Conservation (phyloP, 108 stramenopile species). For the Conticribra guillardii region DNA sequence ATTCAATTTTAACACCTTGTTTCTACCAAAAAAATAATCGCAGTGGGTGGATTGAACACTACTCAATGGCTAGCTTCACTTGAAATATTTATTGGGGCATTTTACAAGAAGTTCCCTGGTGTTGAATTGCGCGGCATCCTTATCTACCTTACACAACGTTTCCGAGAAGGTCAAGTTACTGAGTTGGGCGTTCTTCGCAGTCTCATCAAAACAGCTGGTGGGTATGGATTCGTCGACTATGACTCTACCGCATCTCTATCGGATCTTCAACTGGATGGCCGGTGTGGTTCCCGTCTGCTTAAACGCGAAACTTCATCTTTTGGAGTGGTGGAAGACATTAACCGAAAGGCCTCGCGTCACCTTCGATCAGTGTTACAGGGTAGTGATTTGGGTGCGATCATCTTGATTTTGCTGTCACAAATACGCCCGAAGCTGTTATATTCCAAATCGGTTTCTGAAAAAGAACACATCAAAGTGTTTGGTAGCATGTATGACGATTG, state of each 20-base stretch:
- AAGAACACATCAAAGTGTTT: conserved; percentile 78
- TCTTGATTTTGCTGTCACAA: conserved; percentile 81
- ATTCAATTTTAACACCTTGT: conserved; percentile 1
- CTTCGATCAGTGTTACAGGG: conserved; percentile 68
- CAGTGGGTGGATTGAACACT: conserved; percentile 87
- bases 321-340: conserved; percentile 81
- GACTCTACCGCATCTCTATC: conserved; percentile 79
- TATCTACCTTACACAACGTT: conserved; percentile 61
- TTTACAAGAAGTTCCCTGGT: conserved; percentile 73
- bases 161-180: conserved; percentile 67
- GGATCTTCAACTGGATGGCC: conserved; percentile 72
- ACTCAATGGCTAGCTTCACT: conserved; percentile 89
- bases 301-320: conserved; percentile 86
- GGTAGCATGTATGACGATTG: conserved; percentile 82
- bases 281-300: conserved; percentile 70
- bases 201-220: conserved; percentile 82
- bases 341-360: conserved; percentile 49
- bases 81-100: conserved; percentile 82
- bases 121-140: conserved; percentile 85
- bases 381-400: conserved; percentile 71
- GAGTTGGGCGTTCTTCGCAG: conserved; percentile 83
- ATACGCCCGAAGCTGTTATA: conserved; percentile 68
- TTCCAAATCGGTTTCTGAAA: conserved; percentile 45
- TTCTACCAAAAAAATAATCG: background rate
- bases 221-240: conserved; percentile 82